phyloP scores from a whole-genome alignment of 2,329 filamentous ascomycete genomes.

The Didymella pomorum region DNA sequence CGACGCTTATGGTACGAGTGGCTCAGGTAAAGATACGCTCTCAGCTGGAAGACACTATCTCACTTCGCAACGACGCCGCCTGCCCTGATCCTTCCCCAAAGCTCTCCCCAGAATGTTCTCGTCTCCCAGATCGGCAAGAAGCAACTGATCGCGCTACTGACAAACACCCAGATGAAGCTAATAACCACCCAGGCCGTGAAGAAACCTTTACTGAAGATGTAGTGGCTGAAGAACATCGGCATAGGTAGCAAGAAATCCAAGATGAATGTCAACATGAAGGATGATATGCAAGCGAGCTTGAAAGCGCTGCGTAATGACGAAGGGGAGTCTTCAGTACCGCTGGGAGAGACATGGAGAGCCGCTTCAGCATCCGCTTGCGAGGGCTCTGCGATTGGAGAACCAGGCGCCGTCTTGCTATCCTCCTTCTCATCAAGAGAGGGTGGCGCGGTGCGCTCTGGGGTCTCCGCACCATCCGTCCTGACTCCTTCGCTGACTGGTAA shows the following conservation, averaged over 20 bases:
- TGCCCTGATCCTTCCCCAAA: slow-evolving; percentile 2
- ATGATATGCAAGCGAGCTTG: slow-evolving; percentile 49
- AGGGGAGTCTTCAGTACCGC: slow-evolving; percentile 40
- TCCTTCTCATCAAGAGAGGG: slow-evolving; percentile 13
- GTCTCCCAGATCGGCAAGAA: slow-evolving; percentile 56
- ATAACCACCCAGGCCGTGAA: slow-evolving; percentile 55
- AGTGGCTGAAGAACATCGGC: slow-evolving; percentile 54
- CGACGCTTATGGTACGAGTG: not conserved
- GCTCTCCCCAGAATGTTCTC: slow-evolving; percentile 22
- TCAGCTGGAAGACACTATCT: not conserved
- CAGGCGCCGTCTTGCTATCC: slow-evolving; percentile 1
- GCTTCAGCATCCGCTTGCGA: slow-evolving; percentile 1
- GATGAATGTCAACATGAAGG: slow-evolving; percentile 51
- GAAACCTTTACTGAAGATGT: slow-evolving; percentile 53
- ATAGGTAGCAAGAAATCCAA: slow-evolving; percentile 54
- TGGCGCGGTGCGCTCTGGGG: slow-evolving; percentile 9
- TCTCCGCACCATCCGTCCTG: slow-evolving; percentile 7
- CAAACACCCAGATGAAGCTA: slow-evolving; percentile 55
- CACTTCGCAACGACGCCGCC: not conserved
- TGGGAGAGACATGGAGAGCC: slow-evolving; percentile 9
- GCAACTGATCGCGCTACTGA: slow-evolving; percentile 50
- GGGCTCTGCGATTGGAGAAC: not conserved
- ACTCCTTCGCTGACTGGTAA: slow-evolving; percentile 27
- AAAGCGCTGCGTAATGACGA: slow-evolving; percentile 45
- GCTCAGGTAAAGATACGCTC: not conserved